Conservation (phyloP, 768 basidiomycete species). For the Pulveroboletus sp. region DNA sequence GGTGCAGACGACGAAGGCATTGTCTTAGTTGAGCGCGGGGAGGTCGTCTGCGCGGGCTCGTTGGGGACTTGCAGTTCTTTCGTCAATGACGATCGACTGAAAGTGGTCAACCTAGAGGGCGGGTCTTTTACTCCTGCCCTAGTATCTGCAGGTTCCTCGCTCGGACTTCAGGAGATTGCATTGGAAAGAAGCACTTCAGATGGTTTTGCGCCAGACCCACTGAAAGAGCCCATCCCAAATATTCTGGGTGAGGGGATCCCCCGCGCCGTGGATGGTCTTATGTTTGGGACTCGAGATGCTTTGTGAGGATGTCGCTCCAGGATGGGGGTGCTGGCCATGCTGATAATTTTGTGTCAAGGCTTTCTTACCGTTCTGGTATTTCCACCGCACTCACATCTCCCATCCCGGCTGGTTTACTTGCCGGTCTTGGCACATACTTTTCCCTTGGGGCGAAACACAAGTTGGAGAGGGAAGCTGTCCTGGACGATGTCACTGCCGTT, state of each 20-base stretch:
- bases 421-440: conserved; percentile 64
- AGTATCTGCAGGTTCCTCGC: conserved; percentile 56
- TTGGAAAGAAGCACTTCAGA: conserved; percentile 66
- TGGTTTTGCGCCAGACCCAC: conserved; percentile 54
- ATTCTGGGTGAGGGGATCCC: conserved; percentile 42
- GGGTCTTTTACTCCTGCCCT: conserved; percentile 63
- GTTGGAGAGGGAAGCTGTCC: conserved; percentile 60
- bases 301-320: conserved; percentile 34
- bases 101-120: conserved; percentile 51
- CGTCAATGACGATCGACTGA: conserved; percentile 6
- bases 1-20: conserved; percentile 17
- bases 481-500: conserved; percentile 62
- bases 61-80: conserved; percentile 9
- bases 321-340: neutral
- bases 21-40: conserved; percentile 54
- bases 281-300: conserved; percentile 50
- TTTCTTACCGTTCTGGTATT: conserved; percentile 74
- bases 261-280: conserved; percentile 62
- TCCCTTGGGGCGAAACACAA: conserved; percentile 55
- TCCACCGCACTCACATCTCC: conserved; percentile 69
- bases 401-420: conserved; percentile 48
- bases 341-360: conserved; percentile 35
- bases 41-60: conserved; percentile 46
- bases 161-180: conserved; percentile 71
- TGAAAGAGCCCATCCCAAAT: conserved; percentile 29